A percentile compares a stretch with the other conserved stretches of the same genome.
Conservation (phyloP, 441 rosid species). For the Jatropha podagrica region DNA sequence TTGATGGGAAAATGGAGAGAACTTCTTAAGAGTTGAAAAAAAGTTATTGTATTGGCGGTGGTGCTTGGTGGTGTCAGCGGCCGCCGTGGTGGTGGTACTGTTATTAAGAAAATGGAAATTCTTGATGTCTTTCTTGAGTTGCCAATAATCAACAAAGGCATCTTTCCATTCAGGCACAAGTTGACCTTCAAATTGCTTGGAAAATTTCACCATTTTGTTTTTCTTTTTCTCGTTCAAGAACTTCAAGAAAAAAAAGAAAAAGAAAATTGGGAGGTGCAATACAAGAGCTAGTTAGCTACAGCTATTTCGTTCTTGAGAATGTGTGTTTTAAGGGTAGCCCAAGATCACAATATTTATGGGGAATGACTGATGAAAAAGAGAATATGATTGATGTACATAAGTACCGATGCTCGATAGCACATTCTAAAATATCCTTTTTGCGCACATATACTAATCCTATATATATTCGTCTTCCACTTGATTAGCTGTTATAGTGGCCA, state of each 20-base stretch:
- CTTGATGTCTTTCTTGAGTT: conserved; percentile 85
- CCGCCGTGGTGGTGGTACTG: conserved; percentile 13
- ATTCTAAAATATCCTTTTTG: conserved; percentile 74
- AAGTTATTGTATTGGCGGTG: conserved; percentile 26
- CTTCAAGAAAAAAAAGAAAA: not conserved
- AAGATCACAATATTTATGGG: conserved; percentile 48
- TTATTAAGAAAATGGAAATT: conserved; percentile 47
- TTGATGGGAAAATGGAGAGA: conserved; percentile 43
- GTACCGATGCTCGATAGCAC: conserved; percentile 64
- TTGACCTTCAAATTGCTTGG: conserved; percentile 88
- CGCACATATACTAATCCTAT: conserved; percentile 29
- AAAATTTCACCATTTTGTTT: conserved; percentile 72
- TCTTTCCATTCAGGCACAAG: conserved; percentile 99
- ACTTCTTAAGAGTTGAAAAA: conserved; percentile 48
- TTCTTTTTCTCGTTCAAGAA: not conserved
- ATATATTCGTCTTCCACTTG: conserved; percentile 73
- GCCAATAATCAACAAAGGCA: conserved; percentile 93
- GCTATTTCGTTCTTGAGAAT: conserved; percentile 33
- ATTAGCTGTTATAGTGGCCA: conserved; percentile 27
- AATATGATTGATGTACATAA: conserved; percentile 31
- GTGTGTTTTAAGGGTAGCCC: conserved; percentile 39
- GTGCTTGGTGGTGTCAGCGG: conserved; percentile 14
- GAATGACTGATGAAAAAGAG: conserved; percentile 27
- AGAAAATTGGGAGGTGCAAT: not conserved
- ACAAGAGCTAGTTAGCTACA: not conserved